Conservation (phyloP, 345 rosid species). For the Eucalyptus cladocalyx region DNA sequence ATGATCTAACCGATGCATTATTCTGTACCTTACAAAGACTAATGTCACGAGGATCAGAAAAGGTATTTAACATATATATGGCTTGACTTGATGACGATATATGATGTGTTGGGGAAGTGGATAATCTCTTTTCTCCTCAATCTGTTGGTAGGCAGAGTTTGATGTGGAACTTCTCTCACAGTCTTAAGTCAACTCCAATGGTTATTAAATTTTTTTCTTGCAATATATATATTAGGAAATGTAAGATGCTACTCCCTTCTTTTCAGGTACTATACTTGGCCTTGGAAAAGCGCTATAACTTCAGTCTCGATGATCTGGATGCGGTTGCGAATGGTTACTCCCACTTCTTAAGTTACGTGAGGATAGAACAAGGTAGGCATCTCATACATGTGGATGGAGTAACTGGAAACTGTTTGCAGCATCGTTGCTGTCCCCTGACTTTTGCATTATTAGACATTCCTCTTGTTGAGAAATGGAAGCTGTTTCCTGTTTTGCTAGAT, state of each 20-base stretch:
- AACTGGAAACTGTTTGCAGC: not conserved
- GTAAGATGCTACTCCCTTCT: not conserved
- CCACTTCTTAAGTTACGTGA: slow-evolving; percentile 45
- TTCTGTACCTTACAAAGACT: slow-evolving; percentile 30
- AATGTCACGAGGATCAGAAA: slow-evolving; percentile 27
- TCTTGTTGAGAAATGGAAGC: not conserved
- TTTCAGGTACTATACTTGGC: slow-evolving; percentile 67
- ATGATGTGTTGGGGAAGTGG: not conserved
- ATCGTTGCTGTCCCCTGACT: not conserved
- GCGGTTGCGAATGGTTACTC: slow-evolving; percentile 80
- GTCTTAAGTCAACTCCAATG: not conserved
- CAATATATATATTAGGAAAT: not conserved
- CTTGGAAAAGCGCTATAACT: slow-evolving; percentile 89
- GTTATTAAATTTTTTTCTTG: not conserved
- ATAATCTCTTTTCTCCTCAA: not conserved
- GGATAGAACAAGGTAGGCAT: slow-evolving; percentile 30
- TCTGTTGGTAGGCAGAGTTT: not conserved
- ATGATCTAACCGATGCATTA: slow-evolving; percentile 44
- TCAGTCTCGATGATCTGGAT: slow-evolving; percentile 60
- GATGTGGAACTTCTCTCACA: not conserved
- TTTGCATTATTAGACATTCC: not conserved
- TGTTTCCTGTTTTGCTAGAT: not conserved
- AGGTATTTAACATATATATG: not conserved
- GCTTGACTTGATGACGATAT: not conserved
- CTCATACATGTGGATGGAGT: not conserved